Conservation (phyloP, 768 basidiomycete genomes). For the Fibroporia radiculosa region DNA sequence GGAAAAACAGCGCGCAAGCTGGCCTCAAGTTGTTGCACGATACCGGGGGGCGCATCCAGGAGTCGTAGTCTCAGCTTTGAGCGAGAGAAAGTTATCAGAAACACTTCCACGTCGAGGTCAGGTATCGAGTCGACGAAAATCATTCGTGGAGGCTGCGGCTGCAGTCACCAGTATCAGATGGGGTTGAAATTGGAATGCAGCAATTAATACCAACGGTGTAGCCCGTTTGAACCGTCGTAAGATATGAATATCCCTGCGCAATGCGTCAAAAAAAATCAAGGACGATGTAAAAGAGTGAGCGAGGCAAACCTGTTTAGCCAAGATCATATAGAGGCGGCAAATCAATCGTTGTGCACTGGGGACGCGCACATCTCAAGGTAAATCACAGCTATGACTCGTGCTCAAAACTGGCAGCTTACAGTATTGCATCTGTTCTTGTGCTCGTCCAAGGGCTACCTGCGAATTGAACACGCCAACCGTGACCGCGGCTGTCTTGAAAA, state of each 20-base stretch:
- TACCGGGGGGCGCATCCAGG: constrained; percentile 31
- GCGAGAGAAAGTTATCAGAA: constrained; percentile 56
- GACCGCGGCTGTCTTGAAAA: constrained; percentile 32
- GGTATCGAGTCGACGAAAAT: constrained; percentile 50
- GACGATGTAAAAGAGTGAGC: constrained; percentile 13
- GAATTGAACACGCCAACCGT: constrained; percentile 59
- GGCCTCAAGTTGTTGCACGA: constrained; percentile 30
- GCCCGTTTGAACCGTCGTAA: constrained; percentile 44
- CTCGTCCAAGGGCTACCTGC: constrained; percentile 62
- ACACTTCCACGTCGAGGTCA: constrained; percentile 48
- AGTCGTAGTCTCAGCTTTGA: constrained; percentile 48
- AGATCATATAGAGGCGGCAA: constrained; percentile 48
- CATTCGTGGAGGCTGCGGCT: constrained; percentile 49
- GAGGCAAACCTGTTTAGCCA: constrained; percentile 43
- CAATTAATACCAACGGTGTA: constrained; percentile 34
- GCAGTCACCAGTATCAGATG: constrained; percentile 3
- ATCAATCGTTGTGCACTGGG: constrained; percentile 55
- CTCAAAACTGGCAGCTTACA: constrained; percentile 32
- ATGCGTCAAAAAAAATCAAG: constrained; percentile 3
- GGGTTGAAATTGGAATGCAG: constrained; percentile 10
- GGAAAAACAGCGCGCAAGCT: constrained; percentile 35
- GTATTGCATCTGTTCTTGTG: constrained; percentile 41
- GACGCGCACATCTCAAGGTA: neutral
- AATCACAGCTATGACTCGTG: neutral
- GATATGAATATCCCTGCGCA: constrained; percentile 60